Evolutionary conservation across 306 rosid species (phyloP).

Genomic region (Dryas drummondii): DNA sequence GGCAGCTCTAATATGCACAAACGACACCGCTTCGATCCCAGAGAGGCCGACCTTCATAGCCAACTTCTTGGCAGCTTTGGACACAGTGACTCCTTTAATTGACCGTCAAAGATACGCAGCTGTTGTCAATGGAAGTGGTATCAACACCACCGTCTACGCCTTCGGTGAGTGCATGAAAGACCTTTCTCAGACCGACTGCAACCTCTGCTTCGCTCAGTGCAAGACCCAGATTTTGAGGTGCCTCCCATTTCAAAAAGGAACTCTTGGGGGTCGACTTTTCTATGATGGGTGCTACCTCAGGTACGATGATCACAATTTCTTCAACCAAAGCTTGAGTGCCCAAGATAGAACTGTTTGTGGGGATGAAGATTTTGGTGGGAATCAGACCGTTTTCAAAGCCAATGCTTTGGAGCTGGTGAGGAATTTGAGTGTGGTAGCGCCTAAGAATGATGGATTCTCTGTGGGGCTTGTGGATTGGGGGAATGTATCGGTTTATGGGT

Average conservation of each 20-base stretch:
- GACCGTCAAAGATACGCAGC: constrained; percentile 31
- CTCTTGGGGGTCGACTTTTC: constrained; percentile 52
- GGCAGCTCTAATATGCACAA: constrained; percentile 52
- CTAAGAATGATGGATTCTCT: constrained; percentile 42
- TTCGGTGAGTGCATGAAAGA: constrained; percentile 70
- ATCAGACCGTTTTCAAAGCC: constrained; percentile 26
- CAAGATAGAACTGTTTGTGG: constrained; percentile 47
- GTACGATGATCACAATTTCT: constrained; percentile 54
- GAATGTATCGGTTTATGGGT: constrained; percentile 54
- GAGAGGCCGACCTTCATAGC: constrained; percentile 35
- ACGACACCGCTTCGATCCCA: constrained; percentile 36
- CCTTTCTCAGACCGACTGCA: constrained; percentile 52
- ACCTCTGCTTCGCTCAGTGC: constrained; percentile 62
- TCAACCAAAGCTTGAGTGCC: constrained; percentile 35
- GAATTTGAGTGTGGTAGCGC: constrained; percentile 52
- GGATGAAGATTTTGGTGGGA: constrained; percentile 20
- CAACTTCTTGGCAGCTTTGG: constrained; percentile 54
- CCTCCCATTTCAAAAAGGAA: constrained; percentile 57
- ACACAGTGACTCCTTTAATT: constrained; percentile 40
- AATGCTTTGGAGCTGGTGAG: constrained; percentile 46
- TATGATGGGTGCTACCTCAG: constrained; percentile 67
- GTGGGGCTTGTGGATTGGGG: constrained; percentile 34
- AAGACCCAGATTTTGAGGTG: constrained; percentile 56
- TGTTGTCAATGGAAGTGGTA: constrained; percentile 39
- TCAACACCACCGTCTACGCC: constrained; percentile 45